phyloP scores from a whole-genome alignment of 148 eudicot genomes.

The Vaccinium myrtillus region DNA sequence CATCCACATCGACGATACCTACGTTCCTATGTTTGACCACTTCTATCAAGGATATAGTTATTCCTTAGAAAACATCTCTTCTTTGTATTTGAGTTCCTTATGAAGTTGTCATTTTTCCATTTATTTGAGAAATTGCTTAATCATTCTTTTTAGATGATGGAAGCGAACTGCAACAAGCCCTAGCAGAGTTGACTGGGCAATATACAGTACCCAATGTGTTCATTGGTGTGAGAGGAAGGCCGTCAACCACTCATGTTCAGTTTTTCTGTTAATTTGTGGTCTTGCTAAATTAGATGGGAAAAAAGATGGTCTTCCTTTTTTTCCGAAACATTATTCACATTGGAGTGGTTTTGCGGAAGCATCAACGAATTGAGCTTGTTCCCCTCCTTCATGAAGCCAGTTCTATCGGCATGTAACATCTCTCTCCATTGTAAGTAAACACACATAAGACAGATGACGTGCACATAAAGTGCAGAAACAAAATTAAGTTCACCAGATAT shows the following conservation, averaged over 20 bases:
- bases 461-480: background rate
- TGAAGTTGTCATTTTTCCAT: background rate
- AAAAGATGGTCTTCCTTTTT: background rate
- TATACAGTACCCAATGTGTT: slow-evolving; percentile 84
- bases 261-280: background rate
- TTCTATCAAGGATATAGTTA: background rate
- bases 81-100: background rate
- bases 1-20: background rate
- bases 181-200: slow-evolving; percentile 73
- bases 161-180: slow-evolving; percentile 57
- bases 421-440: background rate
- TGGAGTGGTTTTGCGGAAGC: slow-evolving; percentile 55
- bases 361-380: slow-evolving; percentile 54
- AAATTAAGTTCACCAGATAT: background rate
- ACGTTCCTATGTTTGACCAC: background rate
- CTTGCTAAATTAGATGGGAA: background rate
- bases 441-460: background rate
- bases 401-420: slow-evolving; percentile 40
- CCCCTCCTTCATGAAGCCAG: slow-evolving; percentile 54
- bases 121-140: background rate
- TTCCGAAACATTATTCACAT: background rate
- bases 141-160: slow-evolving; percentile 58
- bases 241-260: background rate
- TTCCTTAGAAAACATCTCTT: background rate
- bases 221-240: slow-evolving; percentile 61